A percentile compares a stretch with the other conserved stretches of the same genome.
Conservation (phyloP, 495 filamentous ascomycete species). For the Penicillium alfredii region DNA sequence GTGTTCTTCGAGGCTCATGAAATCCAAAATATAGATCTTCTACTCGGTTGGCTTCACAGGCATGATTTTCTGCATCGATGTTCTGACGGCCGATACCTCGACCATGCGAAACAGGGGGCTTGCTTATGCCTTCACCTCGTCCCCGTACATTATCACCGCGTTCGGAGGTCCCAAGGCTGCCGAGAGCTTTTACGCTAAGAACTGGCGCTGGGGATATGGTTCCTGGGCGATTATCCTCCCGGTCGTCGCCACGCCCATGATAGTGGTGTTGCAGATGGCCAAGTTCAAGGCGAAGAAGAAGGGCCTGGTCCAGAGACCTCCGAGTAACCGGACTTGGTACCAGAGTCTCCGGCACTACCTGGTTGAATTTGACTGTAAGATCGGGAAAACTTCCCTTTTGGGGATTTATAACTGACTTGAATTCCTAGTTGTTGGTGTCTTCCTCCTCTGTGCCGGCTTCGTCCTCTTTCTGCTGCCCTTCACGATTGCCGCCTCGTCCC, state of each 20-base stretch:
- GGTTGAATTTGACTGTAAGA: conserved; percentile 50
- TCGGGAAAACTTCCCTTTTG: background rate
- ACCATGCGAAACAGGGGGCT: conserved; percentile 52
- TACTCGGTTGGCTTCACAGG: conserved; percentile 50
- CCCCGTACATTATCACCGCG: conserved; percentile 44
- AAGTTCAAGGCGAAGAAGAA: conserved; percentile 45
- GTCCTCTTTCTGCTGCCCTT: conserved; percentile 57
- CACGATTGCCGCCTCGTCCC: conserved; percentile 37
- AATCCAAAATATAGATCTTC: conserved; percentile 22
- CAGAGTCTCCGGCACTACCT: conserved; percentile 44
- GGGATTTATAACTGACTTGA: background rate
- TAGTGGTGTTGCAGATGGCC: conserved; percentile 43
- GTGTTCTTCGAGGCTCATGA: background rate
- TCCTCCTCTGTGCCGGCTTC: conserved; percentile 51
- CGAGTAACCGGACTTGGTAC: conserved; percentile 29
- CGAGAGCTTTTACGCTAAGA: conserved; percentile 39
- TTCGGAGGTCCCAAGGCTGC: conserved; percentile 28
- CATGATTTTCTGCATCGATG: conserved; percentile 45
- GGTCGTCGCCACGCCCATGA: conserved; percentile 44
- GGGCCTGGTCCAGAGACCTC: conserved; percentile 25
- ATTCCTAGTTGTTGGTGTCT: conserved; percentile 40
- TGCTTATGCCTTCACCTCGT: conserved; percentile 51
- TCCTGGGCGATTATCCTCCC: conserved; percentile 53
- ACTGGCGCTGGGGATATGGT: conserved; percentile 55
- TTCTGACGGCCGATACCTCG: conserved; percentile 58